Percentiles rank a stretch among this genome's conserved stretches.
Evolutionary conservation across 2,329 filamentous ascomycete species (phyloP).

Genomic region (Ambrosiella xylebori): DNA sequence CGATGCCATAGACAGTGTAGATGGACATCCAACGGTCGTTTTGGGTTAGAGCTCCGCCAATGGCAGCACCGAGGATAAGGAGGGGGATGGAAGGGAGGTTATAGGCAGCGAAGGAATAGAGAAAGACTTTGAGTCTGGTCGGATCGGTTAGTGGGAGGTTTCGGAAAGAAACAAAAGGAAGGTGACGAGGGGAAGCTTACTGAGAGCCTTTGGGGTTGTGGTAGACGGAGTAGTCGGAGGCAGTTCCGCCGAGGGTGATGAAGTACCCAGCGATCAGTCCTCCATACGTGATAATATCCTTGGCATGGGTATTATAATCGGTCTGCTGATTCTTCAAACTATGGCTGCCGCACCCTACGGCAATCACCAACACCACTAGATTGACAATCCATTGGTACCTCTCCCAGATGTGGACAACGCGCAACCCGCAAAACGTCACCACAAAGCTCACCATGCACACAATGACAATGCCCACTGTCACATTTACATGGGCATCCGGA

Average conservation of each 20-base stretch:
- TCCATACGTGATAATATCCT: slow-evolving; percentile 27
- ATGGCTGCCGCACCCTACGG: slow-evolving; percentile 35
- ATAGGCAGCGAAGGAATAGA: slow-evolving; percentile 27
- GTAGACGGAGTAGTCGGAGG: slow-evolving; percentile 42
- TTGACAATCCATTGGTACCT: slow-evolving; percentile 40
- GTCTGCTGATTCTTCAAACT: slow-evolving; percentile 27
- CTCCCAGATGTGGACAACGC: slow-evolving; percentile 35
- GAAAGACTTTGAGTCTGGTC: slow-evolving; percentile 23
- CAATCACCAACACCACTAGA: slow-evolving; percentile 32
- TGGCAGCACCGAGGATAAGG: slow-evolving; percentile 25
- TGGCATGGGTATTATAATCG: background rate
- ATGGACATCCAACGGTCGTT: slow-evolving; percentile 18
- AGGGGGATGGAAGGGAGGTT: slow-evolving; percentile 20
- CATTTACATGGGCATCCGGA: slow-evolving; percentile 25
- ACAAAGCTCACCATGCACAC: slow-evolving; percentile 34
- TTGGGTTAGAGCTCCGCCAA: slow-evolving; percentile 20
- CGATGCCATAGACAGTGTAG: slow-evolving; percentile 18
- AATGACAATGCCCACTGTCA: slow-evolving; percentile 38
- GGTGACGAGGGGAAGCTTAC: slow-evolving; percentile 9
- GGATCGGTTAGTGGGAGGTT: background rate
- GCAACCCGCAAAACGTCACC: slow-evolving; percentile 38
- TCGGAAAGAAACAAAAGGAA: background rate
- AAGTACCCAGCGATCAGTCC: slow-evolving; percentile 34
- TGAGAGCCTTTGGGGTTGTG: slow-evolving; percentile 25
- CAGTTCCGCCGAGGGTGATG: slow-evolving; percentile 36